phyloP scores from a whole-genome alignment of 2,329 filamentous ascomycete species.

The Colletotrichum navitas region DNA sequence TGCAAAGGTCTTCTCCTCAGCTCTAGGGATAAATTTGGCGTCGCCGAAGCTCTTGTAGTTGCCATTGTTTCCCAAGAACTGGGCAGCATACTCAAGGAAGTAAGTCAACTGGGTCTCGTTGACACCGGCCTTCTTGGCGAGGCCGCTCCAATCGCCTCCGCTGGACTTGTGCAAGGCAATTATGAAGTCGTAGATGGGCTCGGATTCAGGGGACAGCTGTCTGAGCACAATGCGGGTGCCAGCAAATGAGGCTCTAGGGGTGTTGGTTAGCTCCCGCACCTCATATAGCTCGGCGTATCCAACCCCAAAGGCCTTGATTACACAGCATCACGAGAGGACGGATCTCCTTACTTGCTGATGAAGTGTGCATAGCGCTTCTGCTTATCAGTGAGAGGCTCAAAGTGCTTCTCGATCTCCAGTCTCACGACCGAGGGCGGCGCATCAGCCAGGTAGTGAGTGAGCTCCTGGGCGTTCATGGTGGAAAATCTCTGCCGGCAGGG shows the following conservation, averaged over 20 bases:
- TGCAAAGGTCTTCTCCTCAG: slow-evolving; percentile 72
- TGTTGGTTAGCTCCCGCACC: slow-evolving; percentile 31
- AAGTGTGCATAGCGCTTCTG: slow-evolving; percentile 94
- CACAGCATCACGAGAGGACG: background rate
- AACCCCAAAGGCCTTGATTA: background rate
- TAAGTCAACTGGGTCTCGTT: slow-evolving; percentile 72
- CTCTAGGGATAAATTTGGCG: slow-evolving; percentile 84
- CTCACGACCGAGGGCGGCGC: slow-evolving; percentile 89
- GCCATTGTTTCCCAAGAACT: slow-evolving; percentile 84
- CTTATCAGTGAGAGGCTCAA: slow-evolving; percentile 79
- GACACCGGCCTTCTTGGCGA: slow-evolving; percentile 74
- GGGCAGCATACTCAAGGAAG: slow-evolving; percentile 82
- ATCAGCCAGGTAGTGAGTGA: slow-evolving; percentile 88
- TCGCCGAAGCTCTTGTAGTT: slow-evolving; percentile 93
- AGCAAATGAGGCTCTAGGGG: slow-evolving; percentile 77
- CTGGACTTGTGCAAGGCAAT: slow-evolving; percentile 75
- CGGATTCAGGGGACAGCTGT: slow-evolving; percentile 85
- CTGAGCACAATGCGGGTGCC: slow-evolving; percentile 84
- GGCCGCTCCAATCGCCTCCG: slow-evolving; percentile 77
- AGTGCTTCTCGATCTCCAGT: slow-evolving; percentile 93
- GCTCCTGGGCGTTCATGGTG: slow-evolving; percentile 70
- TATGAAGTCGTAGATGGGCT: slow-evolving; percentile 85
- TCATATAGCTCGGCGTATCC: slow-evolving; percentile 26
- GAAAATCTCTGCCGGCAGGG: slow-evolving; percentile 44
- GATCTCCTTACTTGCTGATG: slow-evolving; percentile 75